Evolutionary conservation across 2,329 filamentous ascomycete species (phyloP).

Genomic region (Sporothrix pallida): DNA sequence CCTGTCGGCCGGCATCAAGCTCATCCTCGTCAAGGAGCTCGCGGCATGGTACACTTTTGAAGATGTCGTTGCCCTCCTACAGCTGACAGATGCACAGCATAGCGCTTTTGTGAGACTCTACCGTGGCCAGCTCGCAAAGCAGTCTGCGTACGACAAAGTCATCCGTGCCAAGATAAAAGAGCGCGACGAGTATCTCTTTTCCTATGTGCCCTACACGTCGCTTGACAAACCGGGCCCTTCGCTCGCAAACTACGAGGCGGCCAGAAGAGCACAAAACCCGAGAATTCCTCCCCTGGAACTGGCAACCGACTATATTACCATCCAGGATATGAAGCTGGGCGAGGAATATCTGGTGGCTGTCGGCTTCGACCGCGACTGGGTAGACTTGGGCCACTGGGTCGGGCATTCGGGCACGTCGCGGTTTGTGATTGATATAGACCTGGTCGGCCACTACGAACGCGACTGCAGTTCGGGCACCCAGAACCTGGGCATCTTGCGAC

Average conservation of each 20-base stretch:
- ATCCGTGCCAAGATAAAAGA: neutral
- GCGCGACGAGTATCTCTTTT: constrained; percentile 14
- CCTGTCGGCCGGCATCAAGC: constrained; percentile 36
- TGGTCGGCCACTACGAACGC: neutral
- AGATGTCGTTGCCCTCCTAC: constrained; percentile 17
- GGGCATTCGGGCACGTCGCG: constrained; percentile 29
- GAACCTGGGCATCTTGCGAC: neutral
- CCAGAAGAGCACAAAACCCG: neutral
- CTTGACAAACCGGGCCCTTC: neutral
- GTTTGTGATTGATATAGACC: constrained; percentile 28
- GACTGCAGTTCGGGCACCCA: constrained; percentile 3
- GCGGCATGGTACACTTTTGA: constrained; percentile 26
- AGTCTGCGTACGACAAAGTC: neutral
- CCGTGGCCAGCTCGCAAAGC: neutral
- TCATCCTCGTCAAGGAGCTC: constrained; percentile 37
- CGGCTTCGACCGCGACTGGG: constrained; percentile 23
- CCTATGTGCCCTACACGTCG: constrained; percentile 4
- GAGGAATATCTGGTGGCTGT: constrained; percentile 30
- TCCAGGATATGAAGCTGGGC: constrained; percentile 26
- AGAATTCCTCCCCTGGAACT: constrained; percentile 6
- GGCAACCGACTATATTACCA: constrained; percentile 31
- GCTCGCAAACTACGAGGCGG: neutral
- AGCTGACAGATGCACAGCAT: constrained; percentile 27
- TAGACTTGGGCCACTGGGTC: constrained; percentile 34
- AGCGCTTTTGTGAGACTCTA: constrained; percentile 33